Evolutionary conservation across 2,329 filamentous ascomycete species (phyloP), one percentile per base, ranked within the genome.

Genomic region (Chaetothyriales sp.): DNA sequence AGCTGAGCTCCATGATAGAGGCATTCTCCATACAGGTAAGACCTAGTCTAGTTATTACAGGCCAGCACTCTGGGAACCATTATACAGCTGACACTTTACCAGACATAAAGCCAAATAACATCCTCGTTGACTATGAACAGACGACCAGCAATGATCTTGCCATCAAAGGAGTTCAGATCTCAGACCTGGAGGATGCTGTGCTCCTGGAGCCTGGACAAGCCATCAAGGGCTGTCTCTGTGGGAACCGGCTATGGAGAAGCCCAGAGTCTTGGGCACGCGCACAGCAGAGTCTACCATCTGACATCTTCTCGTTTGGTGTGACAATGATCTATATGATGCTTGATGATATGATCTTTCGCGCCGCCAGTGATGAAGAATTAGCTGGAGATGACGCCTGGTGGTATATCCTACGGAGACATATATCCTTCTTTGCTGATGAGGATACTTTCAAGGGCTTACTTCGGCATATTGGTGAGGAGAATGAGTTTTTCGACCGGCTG

Each of bases 341-440:
- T 9, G 65, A 67, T 53, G 62, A 62, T 48, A 63, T 71, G 47
- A 65, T 70, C 52, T 68, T 71, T 54, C 63, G 64, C 48, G 63
- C 66, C 48, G 63, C 66, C 48, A 63, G 61, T 51, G 61, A 65
- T 46, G 58, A 63, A 25, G 59, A 65, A 57, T 52, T 65, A 57
- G 51, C 61, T 55, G 53, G 64, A 57, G 53, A 63, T 60, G 56
- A 62, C 22, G 66, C 68, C 46, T 46, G 44, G 44, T 46, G 44
- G 44, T 20, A 48, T 39, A 39, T 73, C 26, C 58, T 74, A 36
- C 65, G 68, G 52, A 66, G 68, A 20, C 71, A 73, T 53, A 65
- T 73, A n/a, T 75, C 70, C 2, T 70, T 70, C 55, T 74, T 74
- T 59, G 67, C 65, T 46, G 66, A 73, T 52, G 61, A 63, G 60